Evolutionary conservation across 805 yeast genomes (phyloP).

Genomic region (Teunomyces kruisii): DNA sequence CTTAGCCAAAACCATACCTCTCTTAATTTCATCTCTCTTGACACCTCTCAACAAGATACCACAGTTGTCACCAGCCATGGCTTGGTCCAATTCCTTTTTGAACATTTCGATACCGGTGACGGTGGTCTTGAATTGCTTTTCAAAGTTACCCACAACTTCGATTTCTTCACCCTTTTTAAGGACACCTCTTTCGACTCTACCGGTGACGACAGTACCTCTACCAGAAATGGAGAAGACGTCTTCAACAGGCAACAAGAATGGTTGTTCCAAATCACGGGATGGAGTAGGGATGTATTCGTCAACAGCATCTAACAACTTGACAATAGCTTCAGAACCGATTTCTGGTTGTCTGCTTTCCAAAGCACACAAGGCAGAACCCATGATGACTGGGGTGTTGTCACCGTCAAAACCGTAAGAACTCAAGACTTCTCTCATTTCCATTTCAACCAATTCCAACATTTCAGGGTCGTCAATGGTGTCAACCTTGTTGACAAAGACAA

Average conservation of each 20-base stretch:
- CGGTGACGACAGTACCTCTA: slow-evolving; percentile 99
- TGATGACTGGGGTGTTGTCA: slow-evolving; percentile 94
- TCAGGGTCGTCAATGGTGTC: slow-evolving; percentile 98
- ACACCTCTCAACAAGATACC: slow-evolving; percentile 97
- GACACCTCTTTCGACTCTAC: slow-evolving; percentile 98
- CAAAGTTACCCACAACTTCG: slow-evolving; percentile 92
- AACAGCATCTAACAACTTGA: slow-evolving; percentile 83
- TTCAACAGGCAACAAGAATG: slow-evolving; percentile 96
- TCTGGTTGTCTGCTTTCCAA: slow-evolving; percentile 85
- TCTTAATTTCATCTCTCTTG: slow-evolving; percentile 92
- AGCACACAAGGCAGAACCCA: slow-evolving; percentile 99
- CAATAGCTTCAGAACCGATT: slow-evolving; percentile 84
- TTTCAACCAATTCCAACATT: slow-evolving; percentile 98
- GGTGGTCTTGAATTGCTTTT: slow-evolving; percentile 83
- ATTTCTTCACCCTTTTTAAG: slow-evolving; percentile 98
- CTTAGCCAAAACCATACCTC: slow-evolving; percentile 97
- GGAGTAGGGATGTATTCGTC: slow-evolving; percentile 97
- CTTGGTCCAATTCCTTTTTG: slow-evolving; percentile 96
- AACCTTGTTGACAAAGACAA: slow-evolving; percentile 96
- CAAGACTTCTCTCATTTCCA: slow-evolving; percentile 99
- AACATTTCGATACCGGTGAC: slow-evolving; percentile 99
- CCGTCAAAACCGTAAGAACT: slow-evolving; percentile 94
- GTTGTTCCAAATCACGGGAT: slow-evolving; percentile 89
- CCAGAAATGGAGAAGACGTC: slow-evolving; percentile 98
- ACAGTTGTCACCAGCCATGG: slow-evolving; percentile 99